Evolutionary conservation across 1,284 basidiomycete genomes (phyloP).

Genomic region (Lentinula novae-zelandiae): DNA sequence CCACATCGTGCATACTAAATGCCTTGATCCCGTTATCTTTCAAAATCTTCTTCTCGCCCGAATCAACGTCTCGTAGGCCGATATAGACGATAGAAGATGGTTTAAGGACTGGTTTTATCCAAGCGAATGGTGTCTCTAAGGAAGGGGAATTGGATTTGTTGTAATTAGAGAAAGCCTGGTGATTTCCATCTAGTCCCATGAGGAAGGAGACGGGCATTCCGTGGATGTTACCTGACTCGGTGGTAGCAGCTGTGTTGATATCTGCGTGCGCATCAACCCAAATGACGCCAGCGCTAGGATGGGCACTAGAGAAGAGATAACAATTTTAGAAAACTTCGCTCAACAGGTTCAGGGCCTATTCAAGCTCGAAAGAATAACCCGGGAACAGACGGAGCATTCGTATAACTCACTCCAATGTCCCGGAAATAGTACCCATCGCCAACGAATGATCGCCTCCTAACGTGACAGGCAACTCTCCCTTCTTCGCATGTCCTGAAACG

Average conservation of each 20-base stretch:
- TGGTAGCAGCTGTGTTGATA: constrained; percentile 89
- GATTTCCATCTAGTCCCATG: constrained; percentile 50
- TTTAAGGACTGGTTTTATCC: constrained; percentile 76
- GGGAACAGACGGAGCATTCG: not conserved
- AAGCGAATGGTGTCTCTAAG: constrained; percentile 50
- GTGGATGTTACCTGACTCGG: constrained; percentile 92
- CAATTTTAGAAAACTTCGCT: too few relatives aligned
- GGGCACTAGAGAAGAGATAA: constrained; percentile 38
- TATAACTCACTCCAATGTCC: constrained; percentile 62
- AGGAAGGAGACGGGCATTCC: constrained; percentile 98
- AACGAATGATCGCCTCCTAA: constrained; percentile 97
- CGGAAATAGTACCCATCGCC: constrained; percentile 90
- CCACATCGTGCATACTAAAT: constrained; percentile 98
- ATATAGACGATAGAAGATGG: constrained; percentile 87
- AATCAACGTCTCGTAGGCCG: constrained; percentile 92
- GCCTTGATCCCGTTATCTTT: constrained; percentile 87
- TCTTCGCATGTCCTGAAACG: constrained; percentile 72
- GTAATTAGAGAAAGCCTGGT: constrained; percentile 17
- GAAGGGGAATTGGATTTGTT: constrained; percentile 29
- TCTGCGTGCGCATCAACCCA: constrained; percentile 96
- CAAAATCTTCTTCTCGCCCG: constrained; percentile 86
- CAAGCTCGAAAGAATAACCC: too few relatives aligned
- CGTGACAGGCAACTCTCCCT: constrained; percentile 84
- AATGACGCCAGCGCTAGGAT: constrained; percentile 79
- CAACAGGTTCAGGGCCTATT: too few relatives aligned